Base-by-base conservation (phyloP, 768 basidiomycete species). In the Auriscalpium orientale region DNA sequence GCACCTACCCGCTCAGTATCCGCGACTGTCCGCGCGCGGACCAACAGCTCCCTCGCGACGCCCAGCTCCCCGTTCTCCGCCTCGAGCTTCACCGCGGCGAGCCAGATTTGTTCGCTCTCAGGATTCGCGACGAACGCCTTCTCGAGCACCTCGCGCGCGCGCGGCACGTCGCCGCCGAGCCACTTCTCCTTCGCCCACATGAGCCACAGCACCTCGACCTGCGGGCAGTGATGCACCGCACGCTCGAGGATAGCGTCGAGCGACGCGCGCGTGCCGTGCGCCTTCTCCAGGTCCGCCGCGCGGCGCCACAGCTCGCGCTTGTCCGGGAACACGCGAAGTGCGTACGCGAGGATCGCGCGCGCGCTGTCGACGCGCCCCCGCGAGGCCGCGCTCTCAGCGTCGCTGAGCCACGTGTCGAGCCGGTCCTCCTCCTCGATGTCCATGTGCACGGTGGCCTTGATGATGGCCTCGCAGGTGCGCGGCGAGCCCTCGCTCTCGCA, bases 151-250 rank as follows among this genome's bases (percentile, higher is more conserved):
- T 85, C 83, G 37, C 94, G 87, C 2, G 97, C 92, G n/a, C 85
- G 88, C 2, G 86, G 82, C 13, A 98, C 91, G 65, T 98, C 91
- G 8, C 90, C 91, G 11, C 78, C 75, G 15, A 92, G 67, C 95
- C 95, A 99, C 68, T 92, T 91, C 74, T 98, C 95, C 72, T 99
- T 99, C 3, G 95, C 97, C 51, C 87, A 82, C 94, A 98, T 98
- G 35, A 98, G 79, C 97, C 97, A 98, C 6, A 99, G 75, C 0
- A 93, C 89, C 69, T 98, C 95, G 1, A 94, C 95, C 62, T 94
- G 91, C 0, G 95, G 97, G 64, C 93, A 95, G 66, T 93, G 85
- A 54, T 87, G 78, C 22, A 95, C 92, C 0, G 95, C 94, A 35
- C 87, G 81, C 46, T 76, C 76, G 45, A 98, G 81, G 4, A 98